Evolutionary conservation across 23 red algal genomes (phyloP), one percentile per base, ranked within the genome.

Genomic region (Chondrus crispus): DNA sequence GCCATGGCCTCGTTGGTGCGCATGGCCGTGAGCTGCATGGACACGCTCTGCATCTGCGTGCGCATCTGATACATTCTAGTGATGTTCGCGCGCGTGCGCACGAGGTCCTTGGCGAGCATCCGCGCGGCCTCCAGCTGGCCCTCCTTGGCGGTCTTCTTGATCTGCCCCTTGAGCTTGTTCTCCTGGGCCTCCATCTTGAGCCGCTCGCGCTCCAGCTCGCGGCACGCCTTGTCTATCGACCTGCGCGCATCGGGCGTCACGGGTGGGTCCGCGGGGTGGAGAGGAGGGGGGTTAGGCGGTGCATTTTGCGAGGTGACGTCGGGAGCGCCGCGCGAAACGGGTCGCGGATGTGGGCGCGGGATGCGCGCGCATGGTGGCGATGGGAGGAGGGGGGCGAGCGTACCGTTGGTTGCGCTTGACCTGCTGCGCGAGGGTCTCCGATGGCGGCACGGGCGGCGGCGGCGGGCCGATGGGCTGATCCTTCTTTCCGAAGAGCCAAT

Each of bases 1-100:
- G 90, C 85, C 97, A 99, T 99, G 19, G 93, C 76, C 77, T 94
- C 94, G 49, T 85, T 88, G 38, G 94, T 95, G 19, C 86, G 79
- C 97, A 99, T 96, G 5, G 88, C 69, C 13, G 83, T 99, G 47
- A 99, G 70, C 70, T 99, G 97, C 97, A 96, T 96, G 39, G 82
- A 89, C 32, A 99, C 91, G 66, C 94, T 95, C 88, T 99, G 97
- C 91, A 99, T 85, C 70, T 99, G 94, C n/a, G 97, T 96, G 14
- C 92, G 90, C 97, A 99, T 94, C 88, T 95, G 76, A 62, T 99
- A 96, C 92, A 99, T 91, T 33, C 87, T 62, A 22, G 90, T 94
- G 44, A 96, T 90, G 28, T 95, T 48, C 29, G 82, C 77, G 49
- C 97, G 91, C 9, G 89, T 94, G 24, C 93, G 93, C 41, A 95